Percentiles rank a stretch among this genome's conserved stretches.
Conservation (phyloP, 805 yeast species). For the Nakazawaea holstii region DNA sequence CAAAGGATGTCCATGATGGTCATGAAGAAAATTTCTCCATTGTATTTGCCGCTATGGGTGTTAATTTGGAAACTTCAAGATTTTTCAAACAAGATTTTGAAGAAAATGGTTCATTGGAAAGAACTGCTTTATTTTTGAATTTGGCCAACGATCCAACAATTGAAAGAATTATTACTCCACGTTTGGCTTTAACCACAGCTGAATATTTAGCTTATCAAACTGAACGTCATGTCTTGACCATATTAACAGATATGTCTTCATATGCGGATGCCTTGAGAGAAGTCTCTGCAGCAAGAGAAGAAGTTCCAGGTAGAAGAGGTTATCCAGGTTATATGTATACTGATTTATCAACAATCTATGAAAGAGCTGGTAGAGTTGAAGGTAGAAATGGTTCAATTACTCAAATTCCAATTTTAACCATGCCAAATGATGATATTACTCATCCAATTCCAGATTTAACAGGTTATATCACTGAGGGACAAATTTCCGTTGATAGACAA, state of each 20-base stretch:
- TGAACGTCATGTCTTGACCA: constrained; percentile 97
- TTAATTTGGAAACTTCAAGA: constrained; percentile 95
- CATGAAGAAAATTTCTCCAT: constrained; percentile 99
- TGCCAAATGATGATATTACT: constrained; percentile 99
- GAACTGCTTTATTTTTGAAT: constrained; percentile 94
- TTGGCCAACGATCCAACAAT: constrained; percentile 99
- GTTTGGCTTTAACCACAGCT: constrained; percentile 97
- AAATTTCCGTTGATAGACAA: constrained; percentile 95
- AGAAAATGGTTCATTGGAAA: constrained; percentile 97
- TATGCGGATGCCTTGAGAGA: constrained; percentile 99
- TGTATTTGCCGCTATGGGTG: constrained; percentile 99
- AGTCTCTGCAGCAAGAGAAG: constrained; percentile 99
- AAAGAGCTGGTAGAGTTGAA: constrained; percentile 99
- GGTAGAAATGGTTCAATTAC: constrained; percentile 99
- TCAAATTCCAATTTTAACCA: constrained; percentile 96
- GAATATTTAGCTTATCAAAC: constrained; percentile 99
- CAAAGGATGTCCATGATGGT: constrained; percentile 99
- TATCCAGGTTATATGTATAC: constrained; percentile 99
- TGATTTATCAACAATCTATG: constrained; percentile 97
- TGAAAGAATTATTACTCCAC: constrained; percentile 98
- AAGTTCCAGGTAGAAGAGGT: constrained; percentile 99
- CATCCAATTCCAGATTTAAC: constrained; percentile 99
- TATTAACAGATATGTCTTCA: constrained; percentile 99
- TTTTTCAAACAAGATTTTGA: constrained; percentile 99
- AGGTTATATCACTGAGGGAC: constrained; percentile 99